Evolutionary conservation across 345 rosid genomes (phyloP).

Genomic region (Reutealis trisperma): DNA sequence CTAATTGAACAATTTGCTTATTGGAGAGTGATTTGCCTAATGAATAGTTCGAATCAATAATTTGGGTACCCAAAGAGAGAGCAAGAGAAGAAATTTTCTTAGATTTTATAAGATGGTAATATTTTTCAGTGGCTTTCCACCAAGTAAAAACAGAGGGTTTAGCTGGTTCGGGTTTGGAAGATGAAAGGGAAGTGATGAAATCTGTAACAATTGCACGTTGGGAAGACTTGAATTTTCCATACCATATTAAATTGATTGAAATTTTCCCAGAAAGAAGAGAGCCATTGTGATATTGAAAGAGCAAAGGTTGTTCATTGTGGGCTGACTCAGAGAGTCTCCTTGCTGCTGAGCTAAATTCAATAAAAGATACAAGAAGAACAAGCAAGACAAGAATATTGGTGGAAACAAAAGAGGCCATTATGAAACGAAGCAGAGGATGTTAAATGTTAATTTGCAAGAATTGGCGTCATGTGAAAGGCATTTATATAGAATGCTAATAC

Average conservation of each 20-base stretch:
- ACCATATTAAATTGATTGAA: constrained; percentile 20
- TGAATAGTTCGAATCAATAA: constrained; percentile 13
- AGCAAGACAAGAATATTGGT: neutral
- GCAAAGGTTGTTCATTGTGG: neutral
- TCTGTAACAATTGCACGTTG: constrained; percentile 26
- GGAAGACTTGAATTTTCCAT: constrained; percentile 21
- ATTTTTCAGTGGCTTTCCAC: constrained; percentile 21
- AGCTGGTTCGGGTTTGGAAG: neutral
- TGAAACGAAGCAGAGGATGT: neutral
- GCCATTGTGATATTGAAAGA: constrained; percentile 20
- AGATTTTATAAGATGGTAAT: constrained; percentile 5
- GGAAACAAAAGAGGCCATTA: constrained; percentile 8
- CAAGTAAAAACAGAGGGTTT: constrained; percentile 18
- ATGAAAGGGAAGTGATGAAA: constrained; percentile 17
- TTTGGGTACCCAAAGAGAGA: constrained; percentile 13
- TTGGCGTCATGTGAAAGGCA: too few species aligned
- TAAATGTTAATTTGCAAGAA: too few species aligned
- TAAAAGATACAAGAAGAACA: neutral
- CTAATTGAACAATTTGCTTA: constrained; percentile 18
- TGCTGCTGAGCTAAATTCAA: constrained; percentile 2
- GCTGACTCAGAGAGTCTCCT: neutral
- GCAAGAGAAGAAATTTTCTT: neutral
- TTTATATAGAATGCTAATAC: too few species aligned
- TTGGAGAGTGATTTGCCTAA: constrained; percentile 12
- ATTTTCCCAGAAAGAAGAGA: constrained; percentile 14